Conservation (phyloP, 179 eudicot genomes). For the Gypsophila paniculata region DNA sequence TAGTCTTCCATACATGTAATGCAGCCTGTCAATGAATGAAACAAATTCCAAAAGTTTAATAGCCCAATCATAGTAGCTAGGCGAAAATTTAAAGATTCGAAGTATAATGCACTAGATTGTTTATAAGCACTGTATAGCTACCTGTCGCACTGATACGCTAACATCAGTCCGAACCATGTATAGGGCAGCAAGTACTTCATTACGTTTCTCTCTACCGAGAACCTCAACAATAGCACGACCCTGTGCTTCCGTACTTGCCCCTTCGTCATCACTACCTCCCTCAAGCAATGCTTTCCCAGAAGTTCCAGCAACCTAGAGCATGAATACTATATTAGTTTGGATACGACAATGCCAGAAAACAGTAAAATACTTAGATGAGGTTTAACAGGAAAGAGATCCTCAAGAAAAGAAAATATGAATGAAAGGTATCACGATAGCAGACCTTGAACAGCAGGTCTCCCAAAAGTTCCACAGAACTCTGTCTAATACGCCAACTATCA, state of each 20-base stretch:
- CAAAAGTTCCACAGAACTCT: slow-evolving; percentile 91
- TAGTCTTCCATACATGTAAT: slow-evolving; percentile 97
- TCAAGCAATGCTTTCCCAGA: slow-evolving; percentile 98
- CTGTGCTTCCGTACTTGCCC: slow-evolving; percentile 98
- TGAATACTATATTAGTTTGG: not conserved
- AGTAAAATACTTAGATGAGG: not conserved
- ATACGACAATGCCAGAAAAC: not conserved
- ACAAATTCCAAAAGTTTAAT: slow-evolving; percentile 3
- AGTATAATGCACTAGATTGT: not conserved
- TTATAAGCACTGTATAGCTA: slow-evolving; percentile 22
- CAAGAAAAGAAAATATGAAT: not conserved
- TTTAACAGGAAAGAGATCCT: not conserved
- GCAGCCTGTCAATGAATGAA: slow-evolving; percentile 62
- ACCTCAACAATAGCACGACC: slow-evolving; percentile 98
- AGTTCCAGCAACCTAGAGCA: slow-evolving; percentile 88
- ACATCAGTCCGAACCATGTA: slow-evolving; percentile 99
- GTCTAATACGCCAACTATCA: slow-evolving; percentile 95
- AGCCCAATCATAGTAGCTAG: not conserved
- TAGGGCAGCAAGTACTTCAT: slow-evolving; percentile 92
- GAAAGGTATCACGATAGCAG: slow-evolving; percentile 9
- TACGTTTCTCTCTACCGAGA: slow-evolving; percentile 90
- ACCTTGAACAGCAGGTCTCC: slow-evolving; percentile 98
- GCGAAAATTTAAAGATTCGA: slow-evolving; percentile 1
- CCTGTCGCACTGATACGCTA: slow-evolving; percentile 95
- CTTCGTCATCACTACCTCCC: slow-evolving; percentile 99